Evolutionary conservation across 192 early-diverging fungal genomes (phyloP).

Genomic region (Glomus cerebriforme): DNA sequence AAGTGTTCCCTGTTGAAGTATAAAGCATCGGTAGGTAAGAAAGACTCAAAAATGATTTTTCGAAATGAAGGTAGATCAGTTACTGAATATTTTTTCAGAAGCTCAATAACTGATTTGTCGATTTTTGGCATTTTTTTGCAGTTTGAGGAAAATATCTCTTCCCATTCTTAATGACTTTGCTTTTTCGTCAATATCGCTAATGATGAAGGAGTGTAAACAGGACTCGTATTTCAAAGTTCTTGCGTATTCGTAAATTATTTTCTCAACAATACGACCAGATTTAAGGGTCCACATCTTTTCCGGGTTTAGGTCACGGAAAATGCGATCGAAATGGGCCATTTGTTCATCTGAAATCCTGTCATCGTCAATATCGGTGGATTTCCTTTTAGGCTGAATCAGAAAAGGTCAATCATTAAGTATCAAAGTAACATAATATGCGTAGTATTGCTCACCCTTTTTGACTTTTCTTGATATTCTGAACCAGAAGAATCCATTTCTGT

Average conservation of each 20-base stretch:
- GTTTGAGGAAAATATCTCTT: slow-evolving; percentile 2
- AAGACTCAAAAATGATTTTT: slow-evolving; percentile 18
- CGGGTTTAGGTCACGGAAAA: neutral
- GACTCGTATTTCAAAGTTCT: neutral
- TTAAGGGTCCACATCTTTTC: slow-evolving; percentile 20
- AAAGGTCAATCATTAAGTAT: no score
- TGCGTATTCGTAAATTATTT: slow-evolving; percentile 14
- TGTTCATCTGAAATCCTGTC: no score
- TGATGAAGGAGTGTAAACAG: slow-evolving; percentile 14
- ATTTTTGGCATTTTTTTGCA: slow-evolving; percentile 6
- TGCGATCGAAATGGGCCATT: neutral
- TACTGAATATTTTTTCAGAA: slow-evolving; percentile 7
- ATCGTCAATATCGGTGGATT: no score
- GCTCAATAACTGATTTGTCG: slow-evolving; percentile 7
- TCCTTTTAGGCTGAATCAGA: no score
- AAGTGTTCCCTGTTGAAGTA: slow-evolving; percentile 1
- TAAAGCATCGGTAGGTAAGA: neutral
- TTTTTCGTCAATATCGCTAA: slow-evolving; percentile 12
- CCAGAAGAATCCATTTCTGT: no score
- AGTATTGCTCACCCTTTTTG: no score
- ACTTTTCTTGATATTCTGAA: no score
- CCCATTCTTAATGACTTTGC: neutral
- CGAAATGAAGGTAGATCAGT: slow-evolving; percentile 5
- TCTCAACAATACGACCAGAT: neutral
- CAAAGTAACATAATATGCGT: no score